Percentiles rank a stretch among this genome's conserved stretches.
phyloP scores from a whole-genome alignment of 2,329 filamentous ascomycete species.

The Aspergillus unguis region DNA sequence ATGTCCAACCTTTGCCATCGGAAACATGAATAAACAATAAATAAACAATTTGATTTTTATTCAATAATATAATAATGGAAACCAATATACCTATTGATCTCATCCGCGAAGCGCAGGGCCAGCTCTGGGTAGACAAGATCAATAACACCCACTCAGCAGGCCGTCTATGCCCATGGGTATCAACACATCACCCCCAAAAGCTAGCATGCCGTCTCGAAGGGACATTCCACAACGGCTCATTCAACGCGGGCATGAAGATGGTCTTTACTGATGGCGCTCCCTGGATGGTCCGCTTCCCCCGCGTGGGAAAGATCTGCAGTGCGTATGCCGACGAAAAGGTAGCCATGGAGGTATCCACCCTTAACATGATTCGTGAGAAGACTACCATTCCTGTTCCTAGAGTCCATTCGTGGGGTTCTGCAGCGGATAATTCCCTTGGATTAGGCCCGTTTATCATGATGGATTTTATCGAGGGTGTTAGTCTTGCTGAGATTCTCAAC shows the following conservation, averaged over 20 bases:
- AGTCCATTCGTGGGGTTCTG: slow-evolving; percentile 27
- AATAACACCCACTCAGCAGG: slow-evolving; percentile 18
- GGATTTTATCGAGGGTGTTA: slow-evolving; percentile 27
- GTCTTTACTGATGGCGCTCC: slow-evolving; percentile 27
- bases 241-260: slow-evolving; percentile 34
- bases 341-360: slow-evolving; percentile 28
- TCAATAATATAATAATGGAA: slow-evolving; percentile 13
- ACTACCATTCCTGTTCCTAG: slow-evolving; percentile 28
- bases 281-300: slow-evolving; percentile 33
- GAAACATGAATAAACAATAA: no score
- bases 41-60: no score
- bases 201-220: slow-evolving; percentile 32
- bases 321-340: slow-evolving; percentile 29
- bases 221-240: slow-evolving; percentile 31
- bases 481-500: slow-evolving; percentile 26
- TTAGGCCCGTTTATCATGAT: slow-evolving; percentile 33
- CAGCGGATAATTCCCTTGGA: slow-evolving; percentile 25
- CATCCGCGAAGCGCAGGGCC: slow-evolving; percentile 17
- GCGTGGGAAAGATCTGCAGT: slow-evolving; percentile 27
- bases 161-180: slow-evolving; percentile 31
- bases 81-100: slow-evolving; percentile 22
- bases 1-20: no score
- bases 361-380: slow-evolving; percentile 23
- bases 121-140: slow-evolving; percentile 25
- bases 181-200: slow-evolving; percentile 32